Evolutionary conservation across 768 basidiomycete genomes (phyloP).

Genomic region (Xerocomellus chrysenteron): DNA sequence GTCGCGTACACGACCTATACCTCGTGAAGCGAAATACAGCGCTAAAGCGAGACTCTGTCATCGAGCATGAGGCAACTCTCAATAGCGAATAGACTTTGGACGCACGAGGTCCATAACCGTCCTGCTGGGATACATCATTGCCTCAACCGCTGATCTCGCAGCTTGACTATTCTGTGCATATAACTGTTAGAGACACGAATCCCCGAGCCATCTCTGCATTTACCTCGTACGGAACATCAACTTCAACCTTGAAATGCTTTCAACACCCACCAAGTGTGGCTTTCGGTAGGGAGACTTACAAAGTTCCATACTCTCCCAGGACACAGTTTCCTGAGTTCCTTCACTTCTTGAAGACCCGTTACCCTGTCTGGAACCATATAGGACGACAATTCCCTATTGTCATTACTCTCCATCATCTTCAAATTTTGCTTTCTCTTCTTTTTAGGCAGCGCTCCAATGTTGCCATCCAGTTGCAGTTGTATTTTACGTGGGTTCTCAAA

Average conservation of each 20-base stretch:
- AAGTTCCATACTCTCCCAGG: conserved; percentile 89
- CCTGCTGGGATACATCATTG: conserved; percentile 72
- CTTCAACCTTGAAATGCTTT: conserved; percentile 59
- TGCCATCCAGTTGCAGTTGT: conserved; percentile 45
- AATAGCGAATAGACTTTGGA: background rate
- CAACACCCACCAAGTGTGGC: background rate
- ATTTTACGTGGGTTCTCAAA: conserved; percentile 94
- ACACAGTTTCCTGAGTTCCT: conserved; percentile 75
- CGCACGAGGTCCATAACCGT: conserved; percentile 92
- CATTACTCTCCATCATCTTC: conserved; percentile 6
- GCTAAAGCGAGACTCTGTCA: conserved; percentile 86
- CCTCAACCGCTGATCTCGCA: conserved; percentile 55
- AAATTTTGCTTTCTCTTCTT: conserved; percentile 39
- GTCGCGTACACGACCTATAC: conserved; percentile 57
- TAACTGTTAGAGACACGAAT: conserved; percentile 3
- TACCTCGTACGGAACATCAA: conserved; percentile 82
- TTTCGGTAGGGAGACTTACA: conserved; percentile 41
- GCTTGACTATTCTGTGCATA: conserved; percentile 60
- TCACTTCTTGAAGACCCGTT: conserved; percentile 74
- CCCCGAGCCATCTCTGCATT: conserved; percentile 7
- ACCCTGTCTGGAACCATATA: conserved; percentile 90
- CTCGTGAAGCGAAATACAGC: conserved; percentile 89
- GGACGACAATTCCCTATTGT: conserved; percentile 19
- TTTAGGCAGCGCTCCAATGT: conserved; percentile 44
- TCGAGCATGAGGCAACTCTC: conserved; percentile 1